Evolutionary conservation across 352 stramenopile species (phyloP).

Genomic region (Phytophthora fragariaefolia): DNA sequence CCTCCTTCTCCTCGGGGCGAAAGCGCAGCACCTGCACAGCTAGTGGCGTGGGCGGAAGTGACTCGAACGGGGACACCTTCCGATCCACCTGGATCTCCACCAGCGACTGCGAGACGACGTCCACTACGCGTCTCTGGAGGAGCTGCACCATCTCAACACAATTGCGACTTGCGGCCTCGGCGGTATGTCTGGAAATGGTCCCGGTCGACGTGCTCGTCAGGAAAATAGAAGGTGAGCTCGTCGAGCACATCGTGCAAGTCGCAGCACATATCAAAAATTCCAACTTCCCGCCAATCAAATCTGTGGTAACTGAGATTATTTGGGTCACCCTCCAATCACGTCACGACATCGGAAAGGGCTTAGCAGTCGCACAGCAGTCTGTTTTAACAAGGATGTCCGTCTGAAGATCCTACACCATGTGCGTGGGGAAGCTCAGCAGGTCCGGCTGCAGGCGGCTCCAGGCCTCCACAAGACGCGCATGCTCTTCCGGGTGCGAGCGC

Average conservation of each 20-base stretch:
- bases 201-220: conserved; percentile 12
- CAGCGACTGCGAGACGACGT: conserved; percentile 20
- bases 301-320: conserved; percentile 8
- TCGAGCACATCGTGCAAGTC: background rate
- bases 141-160: conserved; percentile 29
- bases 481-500: conserved; percentile 73
- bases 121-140: conserved; percentile 12
- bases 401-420: conserved; percentile 37
- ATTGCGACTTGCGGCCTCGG: conserved; percentile 11
- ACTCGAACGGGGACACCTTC: conserved; percentile 16
- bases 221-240: conserved; percentile 14
- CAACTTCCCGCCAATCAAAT: conserved; percentile 9
- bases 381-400: conserved; percentile 18
- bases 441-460: conserved; percentile 80
- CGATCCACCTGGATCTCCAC: conserved; percentile 33
- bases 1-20: conserved; percentile 59
- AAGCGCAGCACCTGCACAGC: conserved; percentile 68
- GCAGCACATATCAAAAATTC: conserved; percentile 12
- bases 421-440: conserved; percentile 54
- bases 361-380: conserved; percentile 14
- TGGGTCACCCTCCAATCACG: conserved; percentile 26
- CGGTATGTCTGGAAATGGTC: conserved; percentile 25
- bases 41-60: conserved; percentile 32
- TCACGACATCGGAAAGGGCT: conserved; percentile 10
- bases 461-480: conserved; percentile 71